A percentile compares a stretch with the other conserved stretches of the same genome.
Conservation (phyloP, 306 rosid genomes). For the Corylus heterophylla region DNA sequence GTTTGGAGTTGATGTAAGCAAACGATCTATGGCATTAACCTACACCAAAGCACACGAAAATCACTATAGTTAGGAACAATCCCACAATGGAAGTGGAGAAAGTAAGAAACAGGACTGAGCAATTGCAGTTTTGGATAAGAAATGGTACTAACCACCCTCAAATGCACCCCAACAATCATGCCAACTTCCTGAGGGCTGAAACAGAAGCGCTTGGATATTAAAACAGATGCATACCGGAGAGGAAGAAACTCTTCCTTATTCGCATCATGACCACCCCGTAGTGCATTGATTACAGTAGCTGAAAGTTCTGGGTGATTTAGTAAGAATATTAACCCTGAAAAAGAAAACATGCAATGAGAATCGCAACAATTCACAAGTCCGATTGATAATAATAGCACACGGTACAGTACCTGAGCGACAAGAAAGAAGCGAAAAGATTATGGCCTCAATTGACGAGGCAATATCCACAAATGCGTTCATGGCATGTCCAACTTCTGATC, state of each 20-base stretch:
- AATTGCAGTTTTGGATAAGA: neutral
- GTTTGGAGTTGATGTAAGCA: slow-evolving; percentile 67
- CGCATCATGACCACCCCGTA: slow-evolving; percentile 61
- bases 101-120: neutral
- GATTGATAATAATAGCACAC: slow-evolving; percentile 14
- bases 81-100: slow-evolving; percentile 5
- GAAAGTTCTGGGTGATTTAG: slow-evolving; percentile 85
- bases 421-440: slow-evolving; percentile 80
- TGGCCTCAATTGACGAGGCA: slow-evolving; percentile 79
- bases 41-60: slow-evolving; percentile 38
- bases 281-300: slow-evolving; percentile 67
- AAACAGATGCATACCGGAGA: slow-evolving; percentile 85
- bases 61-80: slow-evolving; percentile 23
- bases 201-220: slow-evolving; percentile 86
- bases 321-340: slow-evolving; percentile 81
- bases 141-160: slow-evolving; percentile 79
- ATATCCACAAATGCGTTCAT: slow-evolving; percentile 75
- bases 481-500: slow-evolving; percentile 55
- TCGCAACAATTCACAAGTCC: slow-evolving; percentile 14
- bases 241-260: slow-evolving; percentile 78
- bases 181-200: slow-evolving; percentile 80
- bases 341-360: slow-evolving; percentile 32
- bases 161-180: slow-evolving; percentile 69
- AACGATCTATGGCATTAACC: slow-evolving; percentile 85
- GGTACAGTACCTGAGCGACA: slow-evolving; percentile 68